These are phyloP conservation scores for Daucus carota DNA, from an alignment of 129 eudicot species.

Conservation along the genomic window DNA sequence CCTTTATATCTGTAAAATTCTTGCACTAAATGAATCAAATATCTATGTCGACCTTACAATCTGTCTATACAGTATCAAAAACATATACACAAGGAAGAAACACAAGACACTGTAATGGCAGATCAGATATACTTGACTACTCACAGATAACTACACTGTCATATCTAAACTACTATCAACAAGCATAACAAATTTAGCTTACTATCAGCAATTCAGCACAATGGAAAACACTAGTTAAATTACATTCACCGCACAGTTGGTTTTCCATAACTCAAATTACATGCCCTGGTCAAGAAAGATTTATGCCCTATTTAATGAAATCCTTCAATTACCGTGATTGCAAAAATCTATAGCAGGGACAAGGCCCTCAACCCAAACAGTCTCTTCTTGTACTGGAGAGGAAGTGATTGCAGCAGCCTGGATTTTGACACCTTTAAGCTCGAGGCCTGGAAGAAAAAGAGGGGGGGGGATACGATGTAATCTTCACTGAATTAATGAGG, in stretches of 20 bases:
- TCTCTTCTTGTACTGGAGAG: conserved; percentile 40
- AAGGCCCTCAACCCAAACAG: conserved; percentile 90
- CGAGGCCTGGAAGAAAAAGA: conserved; percentile 23
- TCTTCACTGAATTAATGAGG: conserved; percentile 3
- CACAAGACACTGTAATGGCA: background rate
- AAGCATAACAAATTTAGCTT: background rate
- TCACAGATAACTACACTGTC: background rate
- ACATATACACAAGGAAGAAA: background rate
- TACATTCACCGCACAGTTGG: background rate
- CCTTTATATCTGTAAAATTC: conserved; percentile 50
- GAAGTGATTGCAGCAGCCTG: conserved; percentile 25
- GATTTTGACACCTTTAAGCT: conserved; percentile 19
- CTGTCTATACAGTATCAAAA: background rate
- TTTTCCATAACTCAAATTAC: background rate
- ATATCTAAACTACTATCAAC: background rate
- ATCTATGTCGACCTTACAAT: background rate
- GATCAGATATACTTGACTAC: background rate
- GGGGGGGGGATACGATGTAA: background rate
- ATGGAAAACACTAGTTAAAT: background rate
- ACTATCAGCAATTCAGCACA: background rate
- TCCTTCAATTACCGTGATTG: conserved; percentile 70
- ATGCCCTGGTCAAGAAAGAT: too few species aligned
- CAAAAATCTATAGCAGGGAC: conserved; percentile 98
- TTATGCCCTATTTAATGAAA: background rate
- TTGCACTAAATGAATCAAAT: conserved; percentile 9